These are phyloP conservation scores for Dispira parvispora DNA, from an alignment of 192 early-diverging fungal genomes.

Conservation along the genomic window DNA sequence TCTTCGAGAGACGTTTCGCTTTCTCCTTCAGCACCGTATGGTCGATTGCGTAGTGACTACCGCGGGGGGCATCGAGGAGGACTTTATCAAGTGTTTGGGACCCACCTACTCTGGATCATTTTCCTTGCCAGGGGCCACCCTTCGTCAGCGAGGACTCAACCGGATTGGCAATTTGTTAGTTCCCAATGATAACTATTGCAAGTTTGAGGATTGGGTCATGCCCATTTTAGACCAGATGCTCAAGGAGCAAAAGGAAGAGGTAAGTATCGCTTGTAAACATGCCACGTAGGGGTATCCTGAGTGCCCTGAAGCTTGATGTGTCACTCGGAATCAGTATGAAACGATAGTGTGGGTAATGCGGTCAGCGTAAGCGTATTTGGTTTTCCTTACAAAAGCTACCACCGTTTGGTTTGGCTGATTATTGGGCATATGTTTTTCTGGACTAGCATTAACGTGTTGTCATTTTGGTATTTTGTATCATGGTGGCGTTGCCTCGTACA, in stretches of 20 bases:
- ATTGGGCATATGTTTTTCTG: too few species aligned
- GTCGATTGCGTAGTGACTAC: constrained; percentile 84
- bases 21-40: constrained; percentile 73
- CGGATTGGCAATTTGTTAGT: constrained; percentile 94
- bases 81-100: constrained; percentile 94
- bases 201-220: constrained; percentile 97
- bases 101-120: constrained; percentile 79
- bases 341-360: too few species aligned
- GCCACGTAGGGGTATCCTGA: too few species aligned
- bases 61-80: constrained; percentile 94
- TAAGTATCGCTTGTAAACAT: constrained; percentile 10
- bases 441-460: too few species aligned
- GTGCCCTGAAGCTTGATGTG: too few species aligned
- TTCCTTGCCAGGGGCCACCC: constrained; percentile 45
- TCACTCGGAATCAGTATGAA: too few species aligned
- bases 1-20: constrained; percentile 78
- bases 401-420: too few species aligned
- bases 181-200: constrained; percentile 98
- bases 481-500: too few species aligned
- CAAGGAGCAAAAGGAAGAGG: constrained; percentile 70
- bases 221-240: constrained; percentile 88
- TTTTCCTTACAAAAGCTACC: too few species aligned
- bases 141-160: constrained; percentile 83
- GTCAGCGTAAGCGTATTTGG: too few species aligned
- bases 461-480: too few species aligned